Evolutionary conservation across 164 flowering plant species (phyloP).

Genomic region (Santalum album): DNA sequence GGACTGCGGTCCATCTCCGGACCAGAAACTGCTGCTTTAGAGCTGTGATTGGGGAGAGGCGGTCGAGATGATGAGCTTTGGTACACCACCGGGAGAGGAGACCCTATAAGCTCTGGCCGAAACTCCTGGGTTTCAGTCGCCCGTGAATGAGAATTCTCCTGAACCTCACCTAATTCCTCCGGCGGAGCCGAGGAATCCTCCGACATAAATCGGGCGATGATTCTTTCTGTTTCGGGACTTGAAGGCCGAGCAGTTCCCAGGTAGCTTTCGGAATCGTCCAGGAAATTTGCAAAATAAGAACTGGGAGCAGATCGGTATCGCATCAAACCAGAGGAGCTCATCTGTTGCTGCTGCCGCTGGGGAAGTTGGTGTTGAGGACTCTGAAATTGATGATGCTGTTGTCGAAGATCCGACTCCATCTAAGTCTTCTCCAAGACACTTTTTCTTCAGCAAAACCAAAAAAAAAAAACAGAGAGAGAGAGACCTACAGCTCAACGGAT

Average conservation of each 20-base stretch:
- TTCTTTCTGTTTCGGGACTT: constrained; percentile 40
- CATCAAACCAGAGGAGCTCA: constrained; percentile 32
- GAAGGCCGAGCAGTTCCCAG: constrained; percentile 23
- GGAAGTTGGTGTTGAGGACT: constrained; percentile 18
- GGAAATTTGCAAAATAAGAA: constrained; percentile 33
- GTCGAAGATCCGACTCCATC: constrained; percentile 35
- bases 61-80: constrained; percentile 20
- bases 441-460: no score
- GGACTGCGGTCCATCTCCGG: constrained; percentile 15
- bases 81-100: constrained; percentile 22
- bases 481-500: not conserved
- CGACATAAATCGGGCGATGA: constrained; percentile 32
- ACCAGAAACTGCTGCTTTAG: constrained; percentile 8
- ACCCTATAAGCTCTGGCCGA: constrained; percentile 13
- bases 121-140: constrained; percentile 9
- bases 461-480: not conserved
- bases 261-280: constrained; percentile 25
- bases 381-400: constrained; percentile 13
- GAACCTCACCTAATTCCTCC: not conserved
- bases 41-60: constrained; percentile 17
- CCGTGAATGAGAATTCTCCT: constrained; percentile 9
- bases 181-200: not conserved
- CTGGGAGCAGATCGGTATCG: constrained; percentile 66
- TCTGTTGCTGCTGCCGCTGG: constrained; percentile 26
- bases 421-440: not conserved